A percentile compares a stretch with the other conserved stretches of the same genome.
Conservation (phyloP, 1,284 basidiomycete genomes). For the Cryptococcus wingfieldii region DNA sequence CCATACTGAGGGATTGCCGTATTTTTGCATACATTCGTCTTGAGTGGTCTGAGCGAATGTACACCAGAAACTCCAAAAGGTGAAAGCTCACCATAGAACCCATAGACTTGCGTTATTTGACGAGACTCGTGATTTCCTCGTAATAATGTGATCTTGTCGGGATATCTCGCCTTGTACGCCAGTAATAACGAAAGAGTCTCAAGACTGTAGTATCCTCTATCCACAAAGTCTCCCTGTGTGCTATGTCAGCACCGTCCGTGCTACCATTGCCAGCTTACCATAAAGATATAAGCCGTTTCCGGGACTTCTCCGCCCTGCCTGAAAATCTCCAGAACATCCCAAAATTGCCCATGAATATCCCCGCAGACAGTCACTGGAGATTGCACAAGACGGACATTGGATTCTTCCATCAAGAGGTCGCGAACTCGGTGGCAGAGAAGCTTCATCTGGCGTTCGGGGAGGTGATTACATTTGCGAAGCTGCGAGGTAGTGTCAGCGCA, state of each 20-base stretch:
- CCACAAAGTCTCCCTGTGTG: slow-evolving; percentile 89
- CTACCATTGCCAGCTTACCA: slow-evolving; percentile 58
- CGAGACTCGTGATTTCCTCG: slow-evolving; percentile 93
- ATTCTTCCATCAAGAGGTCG: slow-evolving; percentile 83
- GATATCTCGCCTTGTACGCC: slow-evolving; percentile 90
- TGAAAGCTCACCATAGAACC: slow-evolving; percentile 76
- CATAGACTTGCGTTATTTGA: slow-evolving; percentile 97
- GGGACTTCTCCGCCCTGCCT: slow-evolving; percentile 83
- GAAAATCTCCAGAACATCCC: slow-evolving; percentile 87
- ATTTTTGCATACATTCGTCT: slow-evolving; percentile 97
- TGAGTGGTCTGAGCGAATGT: not conserved
- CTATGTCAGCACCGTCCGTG: not conserved
- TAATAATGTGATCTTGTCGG: slow-evolving; percentile 83
- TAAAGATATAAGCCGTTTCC: slow-evolving; percentile 93
- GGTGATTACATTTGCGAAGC: slow-evolving; percentile 75
- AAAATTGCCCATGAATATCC: slow-evolving; percentile 94
- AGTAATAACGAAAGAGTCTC: slow-evolving; percentile 89
- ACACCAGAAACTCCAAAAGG: not conserved
- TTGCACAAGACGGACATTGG: slow-evolving; percentile 89
- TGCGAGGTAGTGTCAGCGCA: slow-evolving; percentile 43
- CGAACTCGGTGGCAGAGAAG: slow-evolving; percentile 80
- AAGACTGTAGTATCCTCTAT: slow-evolving; percentile 92
- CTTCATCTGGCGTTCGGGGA: slow-evolving; percentile 90
- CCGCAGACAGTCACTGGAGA: slow-evolving; percentile 89
- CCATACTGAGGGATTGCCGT: slow-evolving; percentile 90